Percentiles rank a stretch among this genome's conserved stretches.
Evolutionary conservation across 1,139 yeast genomes (phyloP).

Genomic region (Geotrichum siamense): DNA sequence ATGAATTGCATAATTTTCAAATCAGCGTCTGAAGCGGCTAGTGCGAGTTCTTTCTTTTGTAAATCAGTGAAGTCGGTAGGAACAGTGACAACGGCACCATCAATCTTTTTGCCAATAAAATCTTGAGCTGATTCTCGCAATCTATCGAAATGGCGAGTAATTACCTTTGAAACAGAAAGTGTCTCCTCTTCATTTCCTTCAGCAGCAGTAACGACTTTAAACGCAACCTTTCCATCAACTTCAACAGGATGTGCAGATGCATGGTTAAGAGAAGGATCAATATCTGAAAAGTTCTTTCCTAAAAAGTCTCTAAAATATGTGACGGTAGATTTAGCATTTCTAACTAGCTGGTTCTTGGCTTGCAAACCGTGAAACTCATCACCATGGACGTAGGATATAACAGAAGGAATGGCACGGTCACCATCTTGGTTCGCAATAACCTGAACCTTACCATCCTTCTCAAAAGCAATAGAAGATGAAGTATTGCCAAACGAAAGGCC

Average conservation of each 20-base stretch:
- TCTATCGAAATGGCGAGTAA: conserved; percentile 76
- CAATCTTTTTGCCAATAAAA: conserved; percentile 73
- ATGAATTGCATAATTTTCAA: conserved; percentile 78
- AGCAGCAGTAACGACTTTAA: conserved; percentile 43
- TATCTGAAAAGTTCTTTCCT: conserved; percentile 64
- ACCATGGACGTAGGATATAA: conserved; percentile 81
- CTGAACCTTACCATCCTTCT: conserved; percentile 86
- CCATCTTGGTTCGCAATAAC: conserved; percentile 99
- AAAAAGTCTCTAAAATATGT: conserved; percentile 90
- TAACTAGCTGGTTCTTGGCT: conserved; percentile 84
- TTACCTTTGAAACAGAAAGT: conserved; percentile 66
- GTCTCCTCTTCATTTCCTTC: conserved; percentile 38
- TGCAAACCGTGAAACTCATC: conserved; percentile 98
- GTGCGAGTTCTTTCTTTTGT: conserved; percentile 60
- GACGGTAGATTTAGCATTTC: conserved; percentile 83
- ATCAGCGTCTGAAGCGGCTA: conserved; percentile 64
- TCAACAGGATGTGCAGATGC: conserved; percentile 72
- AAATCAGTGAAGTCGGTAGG: conserved; percentile 80
- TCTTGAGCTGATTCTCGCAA: conserved; percentile 87
- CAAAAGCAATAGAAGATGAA: conserved; percentile 88
- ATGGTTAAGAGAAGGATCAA: conserved; percentile 55
- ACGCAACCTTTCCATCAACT: conserved; percentile 63
- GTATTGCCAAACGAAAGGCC: conserved; percentile 98
- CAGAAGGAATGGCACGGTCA: conserved; percentile 94
- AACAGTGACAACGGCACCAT: conserved; percentile 80